Conservation (phyloP, 192 early-diverging fungal genomes). For the Borealophlyctis nickersoniae region DNA sequence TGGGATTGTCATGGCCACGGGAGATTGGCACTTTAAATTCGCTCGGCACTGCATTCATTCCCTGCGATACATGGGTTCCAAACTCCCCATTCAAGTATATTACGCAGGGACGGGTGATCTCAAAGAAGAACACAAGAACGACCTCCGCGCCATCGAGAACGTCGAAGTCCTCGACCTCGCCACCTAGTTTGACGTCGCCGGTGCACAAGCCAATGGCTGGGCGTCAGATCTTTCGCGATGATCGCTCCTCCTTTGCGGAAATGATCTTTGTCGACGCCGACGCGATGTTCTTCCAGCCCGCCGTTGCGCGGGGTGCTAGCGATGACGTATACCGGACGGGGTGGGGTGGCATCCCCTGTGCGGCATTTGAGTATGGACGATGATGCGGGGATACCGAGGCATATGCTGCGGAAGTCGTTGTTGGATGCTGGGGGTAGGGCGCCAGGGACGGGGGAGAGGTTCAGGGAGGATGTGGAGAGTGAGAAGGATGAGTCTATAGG, state of each 20-base stretch:
- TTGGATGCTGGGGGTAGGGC: too few relatives aligned
- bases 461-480: too few relatives aligned
- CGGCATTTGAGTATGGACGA: neutral
- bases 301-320: too few relatives aligned
- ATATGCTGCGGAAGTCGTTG: too few relatives aligned
- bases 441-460: too few relatives aligned
- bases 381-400: neutral
- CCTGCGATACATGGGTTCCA: constrained; percentile 1
- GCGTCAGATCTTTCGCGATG: constrained; percentile 68
- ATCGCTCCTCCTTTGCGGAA: constrained; percentile 58
- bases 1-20: constrained; percentile 2
- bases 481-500: too few relatives aligned
- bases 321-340: too few relatives aligned
- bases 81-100: constrained; percentile 60
- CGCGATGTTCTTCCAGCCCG: constrained; percentile 60
- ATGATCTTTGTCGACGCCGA: constrained; percentile 73
- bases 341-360: neutral
- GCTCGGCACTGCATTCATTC: constrained; percentile 12
- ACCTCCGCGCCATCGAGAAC: constrained; percentile 28
- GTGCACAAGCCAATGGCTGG: constrained; percentile 53
- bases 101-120: constrained; percentile 41
- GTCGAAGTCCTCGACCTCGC: constrained; percentile 26
- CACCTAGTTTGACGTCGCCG: constrained; percentile 37
- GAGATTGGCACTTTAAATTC: constrained; percentile 10
- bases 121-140: constrained; percentile 10